A percentile compares a stretch with the other conserved stretches of the same genome.
phyloP scores from a whole-genome alignment of 768 basidiomycete species.

The Baorangia bicolor region DNA sequence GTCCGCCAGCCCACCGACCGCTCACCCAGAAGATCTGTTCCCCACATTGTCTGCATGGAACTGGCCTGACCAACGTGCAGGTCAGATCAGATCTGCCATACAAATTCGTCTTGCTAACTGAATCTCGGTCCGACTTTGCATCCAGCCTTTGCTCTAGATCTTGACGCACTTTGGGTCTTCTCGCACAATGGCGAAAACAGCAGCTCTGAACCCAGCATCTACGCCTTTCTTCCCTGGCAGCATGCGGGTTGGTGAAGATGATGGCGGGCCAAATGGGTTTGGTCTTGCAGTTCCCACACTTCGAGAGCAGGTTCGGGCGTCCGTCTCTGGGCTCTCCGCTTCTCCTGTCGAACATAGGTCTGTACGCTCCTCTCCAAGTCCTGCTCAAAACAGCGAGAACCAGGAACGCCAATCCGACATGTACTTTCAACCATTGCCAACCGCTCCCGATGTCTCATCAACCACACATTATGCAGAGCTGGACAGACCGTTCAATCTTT shows the following conservation, averaged over 20 bases:
- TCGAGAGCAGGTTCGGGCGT: constrained; percentile 44
- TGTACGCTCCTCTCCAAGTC: constrained; percentile 69
- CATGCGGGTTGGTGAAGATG: constrained; percentile 56
- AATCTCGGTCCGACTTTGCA: constrained; percentile 1
- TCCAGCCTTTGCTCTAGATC: constrained; percentile 29
- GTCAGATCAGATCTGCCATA: constrained; percentile 17
- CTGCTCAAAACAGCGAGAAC: constrained; percentile 38
- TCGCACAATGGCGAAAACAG: constrained; percentile 68
- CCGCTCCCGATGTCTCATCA: constrained; percentile 46
- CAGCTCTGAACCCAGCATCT: constrained; percentile 76
- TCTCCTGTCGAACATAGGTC: constrained; percentile 69
- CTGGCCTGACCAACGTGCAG: constrained; percentile 23
- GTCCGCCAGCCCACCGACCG: not conserved
- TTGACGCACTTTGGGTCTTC: constrained; percentile 11
- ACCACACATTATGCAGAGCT: constrained; percentile 45
- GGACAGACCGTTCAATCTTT: constrained; percentile 43
- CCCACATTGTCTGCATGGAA: constrained; percentile 28
- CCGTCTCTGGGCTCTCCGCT: constrained; percentile 55
- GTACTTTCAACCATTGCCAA: constrained; percentile 38
- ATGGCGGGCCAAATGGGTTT: constrained; percentile 40
- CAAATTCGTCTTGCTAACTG: not conserved
- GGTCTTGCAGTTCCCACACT: constrained; percentile 47
- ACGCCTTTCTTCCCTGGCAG: constrained; percentile 80
- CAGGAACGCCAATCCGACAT: constrained; percentile 23
- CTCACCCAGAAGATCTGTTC: not conserved